Base-by-base conservation (phyloP, 352 stramenopile genomes). In the Globisporangium carolinianum region DNA sequence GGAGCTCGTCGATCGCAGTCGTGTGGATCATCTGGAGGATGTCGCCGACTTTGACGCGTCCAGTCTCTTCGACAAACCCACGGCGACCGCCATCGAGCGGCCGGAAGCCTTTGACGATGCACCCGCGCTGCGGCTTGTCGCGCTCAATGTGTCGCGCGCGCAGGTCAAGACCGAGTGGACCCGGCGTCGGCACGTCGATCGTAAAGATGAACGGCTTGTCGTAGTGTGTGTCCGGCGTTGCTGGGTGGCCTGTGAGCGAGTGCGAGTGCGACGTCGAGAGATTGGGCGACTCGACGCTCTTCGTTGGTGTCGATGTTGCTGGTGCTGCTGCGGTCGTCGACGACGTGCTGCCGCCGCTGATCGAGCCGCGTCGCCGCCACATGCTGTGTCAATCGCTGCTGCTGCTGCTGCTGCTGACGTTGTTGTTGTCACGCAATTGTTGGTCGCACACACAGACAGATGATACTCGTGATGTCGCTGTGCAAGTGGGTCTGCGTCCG, bases 1-100 rank as follows among this genome's bases (percentile, higher is more conserved):
- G 79, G 67, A 94, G 79, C 48, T 94, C 79, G 56, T 94, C 83
- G 14, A 94, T 83, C 11, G 69, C 61, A 8, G 76, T 89, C 52
- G 83, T 76, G 63, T 94, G 81, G 59, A 94, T 87, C 51, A 89
- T 66, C 66, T 91, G 71, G 18, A 91, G 53, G 38, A 94, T 89
- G 62, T 94, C 83, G 17, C 80, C 83, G 39, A 85, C 68, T 37
- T 86, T 86, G 41, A 91, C 83, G 51, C 83, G 81, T 0, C 78
- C 81, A 5, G 79, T 91, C 32, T 77, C 71, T 65, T 94, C 83
- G 32, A 94, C 77, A 55, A 82, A 94, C 0, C 83, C 83, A 7
- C 66, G 60, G 41, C 67, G 65, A 9, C 76, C 80, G 12, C 68
- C 72, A 11, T 70, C 59, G 6, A 91, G 51, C 11, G 79, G 77